These are phyloP conservation scores for Dictyostelium firmibasis DNA, from an alignment of 78 protist genomes.

Conservation along the genomic window DNA sequence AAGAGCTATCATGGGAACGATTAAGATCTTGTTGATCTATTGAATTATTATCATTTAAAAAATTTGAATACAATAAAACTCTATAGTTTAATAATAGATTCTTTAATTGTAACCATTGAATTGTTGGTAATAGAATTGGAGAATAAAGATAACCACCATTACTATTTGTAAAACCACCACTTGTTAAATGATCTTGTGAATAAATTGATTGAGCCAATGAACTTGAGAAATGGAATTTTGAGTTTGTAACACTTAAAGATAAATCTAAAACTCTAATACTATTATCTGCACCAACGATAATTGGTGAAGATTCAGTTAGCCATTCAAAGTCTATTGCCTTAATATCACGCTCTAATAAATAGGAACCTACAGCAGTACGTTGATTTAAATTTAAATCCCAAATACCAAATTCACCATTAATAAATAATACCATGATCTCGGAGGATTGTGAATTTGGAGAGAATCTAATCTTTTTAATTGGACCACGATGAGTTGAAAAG, in stretches of 20 bases:
- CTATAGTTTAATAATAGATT: conserved; percentile 9
- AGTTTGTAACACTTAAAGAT: conserved; percentile 21
- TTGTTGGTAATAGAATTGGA: conserved; percentile 45
- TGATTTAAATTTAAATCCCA: conserved; percentile 23
- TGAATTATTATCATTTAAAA: neutral
- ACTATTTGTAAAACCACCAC: neutral
- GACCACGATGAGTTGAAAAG: conserved; percentile 31
- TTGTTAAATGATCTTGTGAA: neutral
- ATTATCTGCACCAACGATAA: conserved; percentile 28
- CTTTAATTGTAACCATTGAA: neutral
- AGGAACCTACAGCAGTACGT: conserved; percentile 6
- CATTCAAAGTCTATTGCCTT: conserved; percentile 68
- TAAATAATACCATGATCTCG: conserved; percentile 52
- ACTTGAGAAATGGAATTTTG: neutral
- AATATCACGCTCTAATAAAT: conserved; percentile 41
- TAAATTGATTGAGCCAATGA: neutral
- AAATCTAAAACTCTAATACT: conserved; percentile 33
- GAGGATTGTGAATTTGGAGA: neutral
- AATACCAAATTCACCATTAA: conserved; percentile 61
- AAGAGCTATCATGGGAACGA: conserved; percentile 2
- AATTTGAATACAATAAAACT: neutral
- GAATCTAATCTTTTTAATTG: conserved; percentile 55
- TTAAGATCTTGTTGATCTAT: neutral
- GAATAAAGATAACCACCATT: conserved; percentile 20
- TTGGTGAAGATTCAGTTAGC: conserved; percentile 32